phyloP scores from a whole-genome alignment of 2,329 filamentous ascomycete genomes.

The Penicillium fuscoglaucum region DNA sequence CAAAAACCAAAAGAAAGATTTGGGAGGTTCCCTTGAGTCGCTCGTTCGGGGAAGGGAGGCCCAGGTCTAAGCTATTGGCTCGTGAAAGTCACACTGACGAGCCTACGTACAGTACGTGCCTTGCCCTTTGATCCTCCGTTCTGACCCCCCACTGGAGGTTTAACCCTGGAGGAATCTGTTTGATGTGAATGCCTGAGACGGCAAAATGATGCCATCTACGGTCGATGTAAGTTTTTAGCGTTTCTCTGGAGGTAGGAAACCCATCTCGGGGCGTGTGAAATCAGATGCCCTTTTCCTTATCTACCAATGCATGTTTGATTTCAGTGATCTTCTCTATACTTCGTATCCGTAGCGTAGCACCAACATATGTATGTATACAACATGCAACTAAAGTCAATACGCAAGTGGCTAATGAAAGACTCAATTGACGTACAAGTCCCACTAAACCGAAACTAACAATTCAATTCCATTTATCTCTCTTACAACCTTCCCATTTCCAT shows the following conservation, averaged over 20 bases:
- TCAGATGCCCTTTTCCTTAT: background rate
- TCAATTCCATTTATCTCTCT: background rate
- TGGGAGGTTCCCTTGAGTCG: background rate
- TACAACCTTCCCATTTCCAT: background rate
- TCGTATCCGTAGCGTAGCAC: background rate
- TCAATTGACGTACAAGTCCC: background rate
- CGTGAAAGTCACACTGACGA: conserved; percentile 13
- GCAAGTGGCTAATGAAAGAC: background rate
- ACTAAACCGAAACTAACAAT: background rate
- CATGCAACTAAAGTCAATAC: background rate
- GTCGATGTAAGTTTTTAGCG: conserved; percentile 22
- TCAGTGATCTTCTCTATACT: background rate
- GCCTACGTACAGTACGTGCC: conserved; percentile 22
- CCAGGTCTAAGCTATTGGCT: conserved; percentile 4
- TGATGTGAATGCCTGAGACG: conserved; percentile 4
- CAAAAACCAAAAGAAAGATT: background rate
- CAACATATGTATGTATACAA: background rate
- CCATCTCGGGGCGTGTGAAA: background rate
- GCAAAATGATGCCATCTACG: conserved; percentile 12
- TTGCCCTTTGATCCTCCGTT: conserved; percentile 14
- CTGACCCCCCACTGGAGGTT: conserved; percentile 1
- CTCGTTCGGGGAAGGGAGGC: background rate
- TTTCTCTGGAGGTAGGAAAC: conserved; percentile 20
- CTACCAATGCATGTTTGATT: conserved; percentile 2
- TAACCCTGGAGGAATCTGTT: conserved; percentile 7